Evolutionary conservation across 2,329 filamentous ascomycete genomes (phyloP), one percentile per base, ranked within the genome.

Genomic region (Curvularia sp.): DNA sequence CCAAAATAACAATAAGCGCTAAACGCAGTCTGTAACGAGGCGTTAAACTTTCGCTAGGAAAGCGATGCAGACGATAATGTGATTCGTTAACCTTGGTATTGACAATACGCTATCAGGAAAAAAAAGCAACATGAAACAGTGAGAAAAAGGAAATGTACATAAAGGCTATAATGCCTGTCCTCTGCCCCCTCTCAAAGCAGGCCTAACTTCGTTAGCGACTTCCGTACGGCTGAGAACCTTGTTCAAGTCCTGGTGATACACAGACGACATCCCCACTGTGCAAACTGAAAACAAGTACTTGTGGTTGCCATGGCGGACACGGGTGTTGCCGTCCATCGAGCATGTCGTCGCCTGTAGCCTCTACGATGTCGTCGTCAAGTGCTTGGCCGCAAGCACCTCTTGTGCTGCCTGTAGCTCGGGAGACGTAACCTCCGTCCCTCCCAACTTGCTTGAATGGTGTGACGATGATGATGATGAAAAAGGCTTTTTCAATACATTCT

Each of bases 401-500:
- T 59, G 56, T 9, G 57, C 57, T 52, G 57, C 57, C 18, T 53
- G 48, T 53, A 59, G 51, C 35, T 59, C 57, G 2, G 54, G 49
- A 26, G 50, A 50, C 7, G 41, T 58, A 18, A 55, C 46, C 4
- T 55, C 38, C 15, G 44, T 41, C 9, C 55, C 38, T 4, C 48
- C 55, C 20, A 51, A 31, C 38, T 52, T 51, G 15, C 50, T 38
- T 30, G 55, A 49, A n/a, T 10, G 7, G 3, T 38, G n/a, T 22
- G 47, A 38, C 8, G 26, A 42, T 1, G 39, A 46, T 5, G 41
- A 46, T 5, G 41, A 35, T 0, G 22, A 28, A 28, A 61, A 61
- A 13, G 58, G 58, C 28, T 59, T 61, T 48, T 61, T 61, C n/a
- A 61, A 22, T 15, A n/a, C 51, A 6, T 61, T 48, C 15, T 58